Percentiles rank a stretch among this genome's conserved stretches.
Evolutionary conservation across 2,329 filamentous ascomycete genomes (phyloP).

Genomic region (Aspergillus floridensis): DNA sequence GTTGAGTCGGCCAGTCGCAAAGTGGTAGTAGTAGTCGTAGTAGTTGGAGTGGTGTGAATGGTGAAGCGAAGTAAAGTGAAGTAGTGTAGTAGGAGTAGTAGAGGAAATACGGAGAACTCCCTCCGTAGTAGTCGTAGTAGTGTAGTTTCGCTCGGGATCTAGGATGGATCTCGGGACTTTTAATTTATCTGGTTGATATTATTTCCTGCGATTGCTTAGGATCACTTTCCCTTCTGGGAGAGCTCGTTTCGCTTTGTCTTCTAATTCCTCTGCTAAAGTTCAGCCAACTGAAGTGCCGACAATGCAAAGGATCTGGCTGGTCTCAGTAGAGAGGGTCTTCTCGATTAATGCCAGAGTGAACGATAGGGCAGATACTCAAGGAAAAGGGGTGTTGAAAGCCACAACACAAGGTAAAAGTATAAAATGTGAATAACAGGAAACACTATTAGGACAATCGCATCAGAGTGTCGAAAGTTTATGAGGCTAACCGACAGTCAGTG

Average conservation of each 20-base stretch:
- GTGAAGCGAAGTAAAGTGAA: background rate
- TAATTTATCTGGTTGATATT: constrained; percentile 10
- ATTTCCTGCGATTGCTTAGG: constrained; percentile 1
- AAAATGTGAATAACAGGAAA: constrained; percentile 10
- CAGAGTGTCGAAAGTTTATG: constrained; percentile 3
- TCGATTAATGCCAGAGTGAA: background rate
- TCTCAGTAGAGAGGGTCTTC: background rate
- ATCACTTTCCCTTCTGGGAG: constrained; percentile 2
- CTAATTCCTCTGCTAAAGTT: background rate
- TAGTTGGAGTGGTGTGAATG: background rate
- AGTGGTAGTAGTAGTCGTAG: constrained; percentile 1
- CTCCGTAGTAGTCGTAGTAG: constrained; percentile 2
- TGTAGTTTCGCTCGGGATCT: constrained; percentile 17
- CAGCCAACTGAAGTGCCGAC: background rate
- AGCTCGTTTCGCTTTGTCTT: constrained; percentile 10
- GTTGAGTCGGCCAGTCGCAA: background rate
- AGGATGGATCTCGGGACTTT: constrained; percentile 16
- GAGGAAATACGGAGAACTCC: background rate
- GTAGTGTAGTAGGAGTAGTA: background rate
- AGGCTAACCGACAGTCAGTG: constrained; percentile 5
- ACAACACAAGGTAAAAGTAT: constrained; percentile 8
- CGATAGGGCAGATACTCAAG: background rate
- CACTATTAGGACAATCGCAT: constrained; percentile 1
- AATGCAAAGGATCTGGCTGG: background rate
- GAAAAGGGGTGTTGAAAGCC: constrained; percentile 8